Conservation (phyloP, 192 early-diverging fungal genomes). For the Geranomyces michiganensis region DNA sequence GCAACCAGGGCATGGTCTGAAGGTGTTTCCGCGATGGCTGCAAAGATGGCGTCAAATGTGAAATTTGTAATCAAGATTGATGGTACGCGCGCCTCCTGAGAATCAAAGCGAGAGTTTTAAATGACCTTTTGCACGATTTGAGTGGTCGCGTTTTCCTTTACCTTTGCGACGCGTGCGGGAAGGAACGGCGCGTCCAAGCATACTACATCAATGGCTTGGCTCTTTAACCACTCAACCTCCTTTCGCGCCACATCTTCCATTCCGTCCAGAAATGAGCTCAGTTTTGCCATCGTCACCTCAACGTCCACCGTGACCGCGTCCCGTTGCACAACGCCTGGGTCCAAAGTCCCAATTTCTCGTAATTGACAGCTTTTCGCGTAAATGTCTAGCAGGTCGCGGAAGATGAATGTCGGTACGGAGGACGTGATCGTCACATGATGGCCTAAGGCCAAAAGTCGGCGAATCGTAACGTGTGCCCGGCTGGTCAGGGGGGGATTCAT, state of each 20-base stretch:
- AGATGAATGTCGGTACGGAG: constrained; percentile 38
- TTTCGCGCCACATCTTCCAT: constrained; percentile 16
- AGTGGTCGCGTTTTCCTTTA: neutral
- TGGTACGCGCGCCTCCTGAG: constrained; percentile 37
- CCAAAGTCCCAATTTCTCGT: constrained; percentile 21
- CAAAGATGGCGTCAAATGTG: constrained; percentile 55
- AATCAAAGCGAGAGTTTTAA: neutral
- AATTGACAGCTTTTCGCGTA: constrained; percentile 17
- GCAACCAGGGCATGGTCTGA: constrained; percentile 29
- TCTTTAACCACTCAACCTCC: constrained; percentile 43
- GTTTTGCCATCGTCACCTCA: constrained; percentile 31
- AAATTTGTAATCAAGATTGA: constrained; percentile 53
- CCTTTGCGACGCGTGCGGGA: constrained; percentile 43
- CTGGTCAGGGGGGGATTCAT: constrained; percentile 8
- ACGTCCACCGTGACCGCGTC: constrained; percentile 53
- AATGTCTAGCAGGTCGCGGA: constrained; percentile 30
- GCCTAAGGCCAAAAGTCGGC: constrained; percentile 36
- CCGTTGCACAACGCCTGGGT: constrained; percentile 46
- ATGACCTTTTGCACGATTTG: neutral
- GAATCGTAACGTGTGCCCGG: constrained; percentile 34
- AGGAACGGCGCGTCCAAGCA: constrained; percentile 48
- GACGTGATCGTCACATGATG: constrained; percentile 44
- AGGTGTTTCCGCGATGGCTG: constrained; percentile 20
- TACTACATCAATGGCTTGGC: constrained; percentile 35
- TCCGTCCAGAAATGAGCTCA: constrained; percentile 24